Base-by-base conservation (phyloP, 805 yeast species). In the Teunomyces lycoperdinae region DNA sequence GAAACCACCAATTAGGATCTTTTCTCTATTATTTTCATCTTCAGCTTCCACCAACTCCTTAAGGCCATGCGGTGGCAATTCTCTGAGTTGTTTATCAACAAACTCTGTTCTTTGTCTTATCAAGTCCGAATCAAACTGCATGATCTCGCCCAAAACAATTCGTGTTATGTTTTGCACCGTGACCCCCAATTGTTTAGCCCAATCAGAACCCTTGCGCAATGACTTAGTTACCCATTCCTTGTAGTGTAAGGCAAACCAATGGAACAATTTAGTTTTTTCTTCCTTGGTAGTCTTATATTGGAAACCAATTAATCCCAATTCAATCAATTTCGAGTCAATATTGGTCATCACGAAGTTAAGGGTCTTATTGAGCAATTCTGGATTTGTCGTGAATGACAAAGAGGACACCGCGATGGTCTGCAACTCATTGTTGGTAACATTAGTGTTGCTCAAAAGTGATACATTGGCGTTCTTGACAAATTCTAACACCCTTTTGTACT, bases 401-500 rank as follows among this genome's bases (percentile, higher is more conserved):
- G 85, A 72, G 32, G 78, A 70, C 5, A 84, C 63, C 0, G 87
- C 85, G 6, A 76, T 70, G 3, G 80, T 75, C 59, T 83, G 85
- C 26, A 84, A 61, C 13, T 78, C 79, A 9, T 59, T 54, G 2
- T 53, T 57, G 4, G 54, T 41, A 2, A 60, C 59, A 48, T 71
- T 62, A 4, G 78, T 60, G 50, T 76, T 68, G 9, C 64, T 66
- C 55, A 68, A 59, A 9, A 68, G 67, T 4, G 80, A 74, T 2
- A 72, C 71, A 39, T 74, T 70, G 5, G 83, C 71, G 48, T 74
- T 73, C 51, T 80, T 81, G 9, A 76, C 78, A 14, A 84, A 60
- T 29, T 79, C 80, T 30, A 77, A 63, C 5, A 83, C 64, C 54
- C 78, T 83, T 61, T 85, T 85, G 74, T 83, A 85, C 32, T 80